Base-by-base conservation (phyloP, 2,329 filamentous ascomycete species). In the Corniculantispora saksenae region DNA sequence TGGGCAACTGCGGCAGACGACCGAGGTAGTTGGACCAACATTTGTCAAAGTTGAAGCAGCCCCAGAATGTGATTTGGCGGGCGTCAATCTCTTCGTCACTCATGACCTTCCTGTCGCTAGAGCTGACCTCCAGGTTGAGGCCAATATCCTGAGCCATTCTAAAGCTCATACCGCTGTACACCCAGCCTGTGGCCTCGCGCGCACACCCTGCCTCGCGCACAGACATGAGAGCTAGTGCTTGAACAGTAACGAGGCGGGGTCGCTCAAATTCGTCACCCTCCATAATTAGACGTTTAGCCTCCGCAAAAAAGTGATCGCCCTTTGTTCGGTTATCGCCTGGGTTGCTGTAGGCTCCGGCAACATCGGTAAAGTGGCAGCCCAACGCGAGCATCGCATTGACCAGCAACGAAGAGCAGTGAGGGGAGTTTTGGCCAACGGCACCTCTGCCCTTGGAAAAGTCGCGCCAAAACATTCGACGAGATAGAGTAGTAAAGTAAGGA, bases 1-100 rank as follows among this genome's bases (percentile, higher is more conserved):
- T 89, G 0, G 92, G 90, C 13, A 98, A 81, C 76, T 97, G 94
- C 13, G 95, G 94, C 67, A 97, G 83, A 51, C 95, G 90, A 56
- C 95, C 94, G 29, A 98, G 86, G 71, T 98, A 98, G 75, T 97
- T 98, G 58, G 94, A 97, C 94, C 94, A 98, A 76, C 93, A 97
- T 83, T 97, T 98, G 81, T 99, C 95, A 75, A 98, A 97, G n/a
- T 97, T 80, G 77, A 95, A 98, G 75, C 94, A 97, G 8, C 95
- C 95, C 95, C 95, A 98, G 73, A 97, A 98, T 0, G 95, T 98
- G 50, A 98, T 90, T 61, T 92, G 86, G 47, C 95, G 85, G 3
- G 93, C 94, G 78, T 99, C 95, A 47, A 96, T 86, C 76, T 97
- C 94, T 55, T 91, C 86, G 65, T 97, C 92, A 67, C 89, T 88